phyloP scores from a whole-genome alignment of 208 protist species.

The Trypanosoma lewisi region DNA sequence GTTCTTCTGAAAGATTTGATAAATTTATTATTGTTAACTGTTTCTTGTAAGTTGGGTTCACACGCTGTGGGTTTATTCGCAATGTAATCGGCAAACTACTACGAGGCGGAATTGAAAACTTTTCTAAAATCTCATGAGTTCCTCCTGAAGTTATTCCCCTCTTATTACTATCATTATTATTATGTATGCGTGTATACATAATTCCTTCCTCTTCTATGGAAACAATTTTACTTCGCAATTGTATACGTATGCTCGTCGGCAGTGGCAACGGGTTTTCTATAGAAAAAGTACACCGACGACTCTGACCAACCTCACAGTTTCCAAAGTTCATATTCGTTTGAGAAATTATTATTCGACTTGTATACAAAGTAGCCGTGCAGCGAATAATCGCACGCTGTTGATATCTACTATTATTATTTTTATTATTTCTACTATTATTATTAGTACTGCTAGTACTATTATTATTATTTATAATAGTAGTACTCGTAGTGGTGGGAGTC shows the following conservation, averaged over 20 bases:
- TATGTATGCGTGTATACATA: too few relatives aligned
- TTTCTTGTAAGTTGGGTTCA: constrained; percentile 85
- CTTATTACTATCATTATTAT: too few relatives aligned
- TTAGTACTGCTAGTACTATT: background rate
- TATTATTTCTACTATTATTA: background rate
- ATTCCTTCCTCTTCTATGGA: constrained; percentile 75
- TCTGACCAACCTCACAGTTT: constrained; percentile 79
- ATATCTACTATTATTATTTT: constrained; percentile 14
- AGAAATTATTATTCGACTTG: constrained; percentile 72
- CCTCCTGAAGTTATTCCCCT: constrained; percentile 14
- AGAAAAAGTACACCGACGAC: constrained; percentile 60
- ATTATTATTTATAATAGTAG: constrained; percentile 6
- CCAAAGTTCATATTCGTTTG: constrained; percentile 79
- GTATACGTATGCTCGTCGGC: constrained; percentile 60
- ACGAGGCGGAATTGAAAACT: constrained; percentile 69
- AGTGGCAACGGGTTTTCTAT: constrained; percentile 82
- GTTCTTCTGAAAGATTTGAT: constrained; percentile 68
- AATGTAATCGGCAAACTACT: constrained; percentile 68
- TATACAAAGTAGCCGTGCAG: constrained; percentile 73
- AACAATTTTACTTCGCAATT: constrained; percentile 88
- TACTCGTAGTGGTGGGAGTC: background rate
- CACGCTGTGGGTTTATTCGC: constrained; percentile 76
- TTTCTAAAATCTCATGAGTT: constrained; percentile 52
- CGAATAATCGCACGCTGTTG: constrained; percentile 63
- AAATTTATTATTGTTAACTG: constrained; percentile 80